phyloP scores from a whole-genome alignment of 768 basidiomycete species.

The Suillus variegatus region DNA sequence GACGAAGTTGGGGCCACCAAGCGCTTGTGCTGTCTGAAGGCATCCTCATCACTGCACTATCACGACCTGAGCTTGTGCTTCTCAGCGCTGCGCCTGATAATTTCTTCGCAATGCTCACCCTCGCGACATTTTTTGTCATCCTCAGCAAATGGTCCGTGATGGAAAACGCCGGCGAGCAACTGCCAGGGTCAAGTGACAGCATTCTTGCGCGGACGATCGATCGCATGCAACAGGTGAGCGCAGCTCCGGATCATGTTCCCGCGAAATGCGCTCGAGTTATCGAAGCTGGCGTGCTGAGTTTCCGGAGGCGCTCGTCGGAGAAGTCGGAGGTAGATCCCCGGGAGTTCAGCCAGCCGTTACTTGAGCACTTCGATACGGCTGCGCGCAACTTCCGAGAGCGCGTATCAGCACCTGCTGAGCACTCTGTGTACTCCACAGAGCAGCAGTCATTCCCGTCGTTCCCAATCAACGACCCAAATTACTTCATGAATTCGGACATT shows the following conservation, averaged over 20 bases:
- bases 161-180: constrained; percentile 33
- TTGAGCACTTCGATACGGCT: constrained; percentile 23
- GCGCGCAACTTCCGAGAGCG: constrained; percentile 20
- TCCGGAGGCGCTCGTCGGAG: constrained; percentile 29
- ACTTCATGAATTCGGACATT: constrained; percentile 38
- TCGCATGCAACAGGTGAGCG: constrained; percentile 34
- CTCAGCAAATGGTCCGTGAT: constrained; percentile 43
- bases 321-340: constrained; percentile 21
- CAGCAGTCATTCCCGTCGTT: constrained; percentile 22
- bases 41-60: constrained; percentile 36
- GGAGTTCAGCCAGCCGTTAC: constrained; percentile 20
- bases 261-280: constrained; percentile 46
- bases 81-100: constrained; percentile 44
- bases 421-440: constrained; percentile 5
- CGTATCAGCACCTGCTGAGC: constrained; percentile 9
- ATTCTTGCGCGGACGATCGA: constrained; percentile 38
- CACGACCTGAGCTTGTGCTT: constrained; percentile 33
- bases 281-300: constrained; percentile 31
- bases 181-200: constrained; percentile 40
- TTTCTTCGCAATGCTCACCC: constrained; percentile 42
- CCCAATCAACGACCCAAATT: constrained; percentile 29
- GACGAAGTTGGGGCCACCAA: constrained; percentile 39
- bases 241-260: constrained; percentile 40
- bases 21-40: constrained; percentile 40
- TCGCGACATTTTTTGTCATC: constrained; percentile 45